These are phyloP conservation scores for Blastobotrys arbuscula DNA, from an alignment of 1,139 yeast species.

Conservation along the genomic window DNA sequence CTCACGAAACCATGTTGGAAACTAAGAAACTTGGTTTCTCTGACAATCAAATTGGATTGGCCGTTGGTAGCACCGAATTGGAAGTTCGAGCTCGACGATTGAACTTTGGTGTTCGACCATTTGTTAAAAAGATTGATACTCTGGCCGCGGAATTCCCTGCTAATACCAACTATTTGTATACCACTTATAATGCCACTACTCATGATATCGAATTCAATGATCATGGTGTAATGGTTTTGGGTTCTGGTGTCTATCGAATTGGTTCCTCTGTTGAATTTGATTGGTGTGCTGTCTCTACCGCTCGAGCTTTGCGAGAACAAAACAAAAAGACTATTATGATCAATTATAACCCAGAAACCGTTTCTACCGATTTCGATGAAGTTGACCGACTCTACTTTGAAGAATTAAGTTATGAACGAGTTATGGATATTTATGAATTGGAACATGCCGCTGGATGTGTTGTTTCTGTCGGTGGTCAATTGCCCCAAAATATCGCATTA, in stretches of 20 bases:
- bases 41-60: conserved; percentile 83
- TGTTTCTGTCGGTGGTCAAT: conserved; percentile 96
- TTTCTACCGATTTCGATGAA: conserved; percentile 96
- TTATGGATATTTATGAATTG: conserved; percentile 91
- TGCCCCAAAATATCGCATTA: conserved; percentile 94
- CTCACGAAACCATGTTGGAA: conserved; percentile 61
- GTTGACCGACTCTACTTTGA: conserved; percentile 96
- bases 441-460: conserved; percentile 88
- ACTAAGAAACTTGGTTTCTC: conserved; percentile 95
- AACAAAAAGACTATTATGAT: conserved; percentile 93
- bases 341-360: conserved; percentile 98
- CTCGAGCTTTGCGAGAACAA: conserved; percentile 82
- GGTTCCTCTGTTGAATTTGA: conserved; percentile 98
- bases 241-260: conserved; percentile 97
- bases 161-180: conserved; percentile 87
- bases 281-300: conserved; percentile 99
- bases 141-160: conserved; percentile 99
- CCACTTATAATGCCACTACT: conserved; percentile 87
- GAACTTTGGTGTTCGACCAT: conserved; percentile 74
- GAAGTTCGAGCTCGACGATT: conserved; percentile 79
- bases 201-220: conserved; percentile 84
- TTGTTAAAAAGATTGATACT: conserved; percentile 94
- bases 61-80: conserved; percentile 63
- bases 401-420: conserved; percentile 92
- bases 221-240: conserved; percentile 88